Evolutionary conservation across 345 rosid genomes (phyloP), one percentile per base, ranked within the genome.

Genomic region (Citropsis articulata): DNA sequence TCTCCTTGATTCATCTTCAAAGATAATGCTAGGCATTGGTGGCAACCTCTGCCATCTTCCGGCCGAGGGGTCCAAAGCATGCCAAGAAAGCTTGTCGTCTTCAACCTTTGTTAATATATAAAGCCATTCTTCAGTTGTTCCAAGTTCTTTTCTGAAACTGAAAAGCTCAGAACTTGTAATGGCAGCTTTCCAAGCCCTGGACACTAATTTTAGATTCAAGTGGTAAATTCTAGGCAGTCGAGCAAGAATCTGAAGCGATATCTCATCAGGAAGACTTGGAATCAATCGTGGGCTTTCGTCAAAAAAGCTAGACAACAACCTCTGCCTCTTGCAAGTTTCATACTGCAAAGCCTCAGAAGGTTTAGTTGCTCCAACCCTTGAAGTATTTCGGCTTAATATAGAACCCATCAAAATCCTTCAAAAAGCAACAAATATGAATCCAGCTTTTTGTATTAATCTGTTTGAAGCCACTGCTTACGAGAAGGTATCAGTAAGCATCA

Each of bases 61-160:
- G 0, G 90, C 86, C 27, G 89, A 68, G 45, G 98, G 99, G 77
- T 95, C 99, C 82, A 95, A 82, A 76, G 93, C 99, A 79, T 90
- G 80, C 98, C 98, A 95, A 42, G 85, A 77, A 71, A 89, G 90
- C 80, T 83, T 95, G 30, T 86, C 93, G 28, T 90, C 92, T 69
- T 88, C 93, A 50, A 85, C 87, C 82, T 93, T 93, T 5, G 92
- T 93, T 69, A 95, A 80, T 71, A 93, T 79, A 77, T 93, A 95
- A 21, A 95, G 88, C 99, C 99, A 95, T 61, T 92, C 99, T 83
- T 95, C 99, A 7, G 93, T 90, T 25, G 82, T 86, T n/a, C 91
- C 88, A 14, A 92, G 92, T 73, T 92, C 86, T 87, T 91, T 92
- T 82, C 98, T 91, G 79, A 93, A 77, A 78, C 77, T 83, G 81